Evolutionary conservation across 2,329 filamentous ascomycete species (phyloP).

Genomic region (Amylocarpus encephaloides): DNA sequence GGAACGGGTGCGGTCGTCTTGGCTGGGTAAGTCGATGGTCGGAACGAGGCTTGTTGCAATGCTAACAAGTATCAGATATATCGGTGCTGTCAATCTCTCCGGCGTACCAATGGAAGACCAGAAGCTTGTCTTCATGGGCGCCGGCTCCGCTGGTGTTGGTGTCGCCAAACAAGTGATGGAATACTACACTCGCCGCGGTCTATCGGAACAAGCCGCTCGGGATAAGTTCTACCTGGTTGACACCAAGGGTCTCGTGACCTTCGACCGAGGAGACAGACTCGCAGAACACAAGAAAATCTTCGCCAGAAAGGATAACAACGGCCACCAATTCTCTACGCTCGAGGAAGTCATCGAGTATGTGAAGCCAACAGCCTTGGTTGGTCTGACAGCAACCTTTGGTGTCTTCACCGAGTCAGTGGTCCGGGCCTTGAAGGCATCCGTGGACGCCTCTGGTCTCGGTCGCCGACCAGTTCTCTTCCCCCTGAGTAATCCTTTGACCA

Average conservation of each 20-base stretch:
- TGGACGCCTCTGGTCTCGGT: slow-evolving; percentile 59
- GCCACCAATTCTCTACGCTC: slow-evolving; percentile 68
- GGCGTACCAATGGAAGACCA: slow-evolving; percentile 83
- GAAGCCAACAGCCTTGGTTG: slow-evolving; percentile 89
- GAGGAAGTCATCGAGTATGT: slow-evolving; percentile 92
- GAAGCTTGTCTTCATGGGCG: slow-evolving; percentile 91
- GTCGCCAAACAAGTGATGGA: slow-evolving; percentile 97
- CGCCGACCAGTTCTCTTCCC: slow-evolving; percentile 89
- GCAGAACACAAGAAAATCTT: slow-evolving; percentile 82
- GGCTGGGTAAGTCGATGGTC: slow-evolving; percentile 53
- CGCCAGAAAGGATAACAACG: slow-evolving; percentile 57
- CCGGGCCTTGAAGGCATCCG: slow-evolving; percentile 58
- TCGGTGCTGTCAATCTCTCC: slow-evolving; percentile 73
- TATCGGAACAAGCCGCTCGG: slow-evolving; percentile 80
- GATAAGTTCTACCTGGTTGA: slow-evolving; percentile 97
- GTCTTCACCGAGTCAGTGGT: slow-evolving; percentile 88
- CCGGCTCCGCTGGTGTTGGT: slow-evolving; percentile 91
- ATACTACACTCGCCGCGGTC: slow-evolving; percentile 88
- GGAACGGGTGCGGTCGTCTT: slow-evolving; percentile 94
- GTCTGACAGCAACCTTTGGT: slow-evolving; percentile 88
- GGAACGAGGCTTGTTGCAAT: background rate
- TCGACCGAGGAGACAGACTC: slow-evolving; percentile 86
- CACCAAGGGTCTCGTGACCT: slow-evolving; percentile 90
- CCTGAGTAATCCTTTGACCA: slow-evolving; percentile 89
- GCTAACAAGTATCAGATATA: slow-evolving; percentile 42